Percentiles rank a stretch among this genome's conserved stretches.
phyloP scores from a whole-genome alignment of 768 basidiomycete genomes.

The Daedaleopsis nitida region DNA sequence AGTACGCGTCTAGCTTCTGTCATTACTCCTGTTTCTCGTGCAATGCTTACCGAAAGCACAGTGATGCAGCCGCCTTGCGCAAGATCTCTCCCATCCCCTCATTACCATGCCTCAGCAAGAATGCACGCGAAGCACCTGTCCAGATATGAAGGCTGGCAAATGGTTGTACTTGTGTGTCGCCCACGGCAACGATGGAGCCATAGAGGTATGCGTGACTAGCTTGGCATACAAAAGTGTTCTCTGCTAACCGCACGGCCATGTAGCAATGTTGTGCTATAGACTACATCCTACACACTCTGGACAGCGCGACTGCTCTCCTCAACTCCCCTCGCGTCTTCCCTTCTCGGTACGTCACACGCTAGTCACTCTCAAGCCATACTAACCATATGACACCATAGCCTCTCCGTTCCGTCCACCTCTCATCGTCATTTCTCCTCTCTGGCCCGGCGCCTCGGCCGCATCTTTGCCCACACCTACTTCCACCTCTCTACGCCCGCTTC shows the following conservation, averaged over 20 bases:
- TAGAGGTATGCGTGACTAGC: constrained; percentile 60
- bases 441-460: constrained; percentile 87
- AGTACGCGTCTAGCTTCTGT: no score
- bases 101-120: constrained; percentile 85
- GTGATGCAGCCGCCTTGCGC: constrained; percentile 71
- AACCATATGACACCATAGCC: constrained; percentile 41
- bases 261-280: constrained; percentile 97
- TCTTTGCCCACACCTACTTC: constrained; percentile 96
- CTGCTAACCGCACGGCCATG: background rate
- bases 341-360: constrained; percentile 60
- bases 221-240: background rate
- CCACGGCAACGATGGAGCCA: constrained; percentile 84
- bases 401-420: constrained; percentile 80
- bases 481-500: constrained; percentile 89
- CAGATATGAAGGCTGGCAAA: constrained; percentile 99
- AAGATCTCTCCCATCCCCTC: constrained; percentile 83
- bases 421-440: constrained; percentile 89
- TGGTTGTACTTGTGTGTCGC: constrained; percentile 97
- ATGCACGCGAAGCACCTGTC: constrained; percentile 84
- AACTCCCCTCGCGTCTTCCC: constrained; percentile 93
- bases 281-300: constrained; percentile 91
- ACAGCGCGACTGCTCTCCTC: constrained; percentile 89
- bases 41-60: no score
- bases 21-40: no score
- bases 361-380: constrained; percentile 1